A percentile compares a stretch with the other conserved stretches of the same genome.
Conservation (phyloP, 1,284 basidiomycete species). For the Volvariella surrecta region DNA sequence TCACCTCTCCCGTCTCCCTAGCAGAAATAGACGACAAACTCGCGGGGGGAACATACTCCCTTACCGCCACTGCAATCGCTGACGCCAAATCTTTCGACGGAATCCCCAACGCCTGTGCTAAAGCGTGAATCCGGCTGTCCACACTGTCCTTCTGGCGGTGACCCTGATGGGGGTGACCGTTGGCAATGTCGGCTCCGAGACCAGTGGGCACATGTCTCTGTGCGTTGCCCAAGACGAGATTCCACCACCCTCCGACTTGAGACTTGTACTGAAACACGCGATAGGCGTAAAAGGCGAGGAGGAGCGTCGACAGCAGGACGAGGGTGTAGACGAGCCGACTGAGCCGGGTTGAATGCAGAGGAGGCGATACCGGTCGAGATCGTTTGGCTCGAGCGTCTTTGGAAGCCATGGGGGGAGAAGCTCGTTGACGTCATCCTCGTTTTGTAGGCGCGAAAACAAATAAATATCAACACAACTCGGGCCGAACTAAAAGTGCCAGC, state of each 20-base stretch:
- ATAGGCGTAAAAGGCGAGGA: slow-evolving; percentile 42
- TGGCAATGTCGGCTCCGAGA: slow-evolving; percentile 5
- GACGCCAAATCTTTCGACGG: slow-evolving; percentile 48
- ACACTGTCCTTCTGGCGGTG: slow-evolving; percentile 24
- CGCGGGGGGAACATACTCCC: slow-evolving; percentile 47
- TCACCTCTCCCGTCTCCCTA: slow-evolving; percentile 32
- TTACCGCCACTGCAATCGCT: slow-evolving; percentile 50
- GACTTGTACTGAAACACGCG: slow-evolving; percentile 40
- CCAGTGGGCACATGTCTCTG: slow-evolving; percentile 11
- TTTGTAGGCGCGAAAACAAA: too few species aligned
- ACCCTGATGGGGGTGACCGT: slow-evolving; percentile 5
- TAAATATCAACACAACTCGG: too few species aligned
- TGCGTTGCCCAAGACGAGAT: slow-evolving; percentile 32
- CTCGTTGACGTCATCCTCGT: too few species aligned
- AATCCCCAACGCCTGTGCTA: slow-evolving; percentile 55
- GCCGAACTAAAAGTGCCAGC: too few species aligned
- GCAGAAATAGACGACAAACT: slow-evolving; percentile 45
- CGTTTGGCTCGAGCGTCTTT: slow-evolving; percentile 5
- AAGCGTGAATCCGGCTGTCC: slow-evolving; percentile 45
- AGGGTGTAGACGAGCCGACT: slow-evolving; percentile 42
- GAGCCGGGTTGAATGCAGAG: slow-evolving; percentile 26
- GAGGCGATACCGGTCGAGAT: slow-evolving; percentile 23
- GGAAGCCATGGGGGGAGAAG: too few species aligned
- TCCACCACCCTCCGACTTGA: slow-evolving; percentile 53
- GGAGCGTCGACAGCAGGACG: slow-evolving; percentile 29